phyloP scores from a whole-genome alignment of 2,329 filamentous ascomycete species.

The Trematosphaeria pertusa region DNA sequence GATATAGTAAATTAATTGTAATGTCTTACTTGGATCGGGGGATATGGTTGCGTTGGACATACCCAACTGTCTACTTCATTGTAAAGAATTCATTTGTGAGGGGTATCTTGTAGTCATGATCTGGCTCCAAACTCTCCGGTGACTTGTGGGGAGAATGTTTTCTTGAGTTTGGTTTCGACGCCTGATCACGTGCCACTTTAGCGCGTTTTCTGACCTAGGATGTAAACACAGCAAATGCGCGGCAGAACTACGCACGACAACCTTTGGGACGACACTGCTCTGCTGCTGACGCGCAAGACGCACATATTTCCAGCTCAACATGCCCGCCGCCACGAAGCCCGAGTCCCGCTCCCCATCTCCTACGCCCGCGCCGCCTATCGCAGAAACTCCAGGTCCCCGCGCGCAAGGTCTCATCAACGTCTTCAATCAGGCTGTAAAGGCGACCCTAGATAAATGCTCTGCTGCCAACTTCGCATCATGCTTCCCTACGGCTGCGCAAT shows the following conservation, averaged over 20 bases:
- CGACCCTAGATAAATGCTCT: constrained; percentile 67
- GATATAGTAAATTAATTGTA: too few relatives aligned
- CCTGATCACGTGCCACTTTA: constrained; percentile 22
- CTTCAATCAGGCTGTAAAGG: constrained; percentile 65
- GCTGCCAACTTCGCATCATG: constrained; percentile 68
- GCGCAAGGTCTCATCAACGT: constrained; percentile 66
- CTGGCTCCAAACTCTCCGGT: too few relatives aligned
- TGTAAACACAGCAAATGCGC: constrained; percentile 21
- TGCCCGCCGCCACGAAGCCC: constrained; percentile 38
- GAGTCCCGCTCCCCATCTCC: constrained; percentile 58
- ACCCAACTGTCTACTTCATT: too few relatives aligned
- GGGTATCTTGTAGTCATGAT: too few relatives aligned
- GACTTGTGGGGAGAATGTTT: too few relatives aligned
- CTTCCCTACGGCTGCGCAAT: constrained; percentile 67
- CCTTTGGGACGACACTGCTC: constrained; percentile 7
- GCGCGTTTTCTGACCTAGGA: constrained; percentile 10
- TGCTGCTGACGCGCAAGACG: constrained; percentile 17
- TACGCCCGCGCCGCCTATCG: constrained; percentile 59
- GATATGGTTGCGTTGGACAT: too few relatives aligned
- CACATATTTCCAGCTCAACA: constrained; percentile 19
- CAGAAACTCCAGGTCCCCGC: constrained; percentile 64
- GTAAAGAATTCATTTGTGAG: too few relatives aligned
- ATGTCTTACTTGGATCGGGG: too few relatives aligned
- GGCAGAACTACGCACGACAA: not conserved
- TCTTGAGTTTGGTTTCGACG: too few relatives aligned